Base-by-base conservation (phyloP, 441 rosid species). In the Jatropha podagrica region DNA sequence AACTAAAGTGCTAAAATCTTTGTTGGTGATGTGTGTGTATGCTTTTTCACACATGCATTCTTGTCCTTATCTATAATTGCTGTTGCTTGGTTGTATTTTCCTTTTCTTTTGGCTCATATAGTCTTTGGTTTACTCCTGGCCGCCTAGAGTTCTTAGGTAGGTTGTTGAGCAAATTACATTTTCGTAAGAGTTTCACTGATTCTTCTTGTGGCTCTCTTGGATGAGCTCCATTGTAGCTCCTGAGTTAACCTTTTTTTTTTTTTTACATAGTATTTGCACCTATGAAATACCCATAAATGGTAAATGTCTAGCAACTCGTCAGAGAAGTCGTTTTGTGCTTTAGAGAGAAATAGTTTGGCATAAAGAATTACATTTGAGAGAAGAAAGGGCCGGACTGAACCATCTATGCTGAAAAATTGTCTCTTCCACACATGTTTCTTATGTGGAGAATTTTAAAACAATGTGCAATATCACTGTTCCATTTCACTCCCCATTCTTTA, bases 21-120 rank as follows among this genome's bases (percentile, higher is more conserved):
- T 59, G 65, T 42, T 27, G 26, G 62, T 56, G 54, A 66, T 58
- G 63, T 27, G 52, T 75, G n/a, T 48, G 60, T 69, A 12, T 32
- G 26, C 8, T 46, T 23, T 23, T 62, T n/a, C 37, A 49, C 46
- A 46, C 17, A 58, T 78, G 11, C 48, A 54, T 72, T 54, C 18
- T 15, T 54, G 9, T 54, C 23, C 20, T 54, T 15, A 54, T 15
- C 7, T 18, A 5, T 52, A 37, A 23, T 59, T 20, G 66, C 41
- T 7, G 14, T n/a, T 7, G 49, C 17, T n/a, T 77, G 68, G 60
- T 38, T 74, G 38, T 74, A 0, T 62, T 15, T 40, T 51, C n/a
- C 26, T 27, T 26, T 61, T 26, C 54, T 73, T 54, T 77, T 69
- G n/a, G 56, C 15, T 12, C 41, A 3, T 52, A 13, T 6, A 18